phyloP scores from a whole-genome alignment of 2,329 filamentous ascomycete genomes.

The Hypoxylon sp. region DNA sequence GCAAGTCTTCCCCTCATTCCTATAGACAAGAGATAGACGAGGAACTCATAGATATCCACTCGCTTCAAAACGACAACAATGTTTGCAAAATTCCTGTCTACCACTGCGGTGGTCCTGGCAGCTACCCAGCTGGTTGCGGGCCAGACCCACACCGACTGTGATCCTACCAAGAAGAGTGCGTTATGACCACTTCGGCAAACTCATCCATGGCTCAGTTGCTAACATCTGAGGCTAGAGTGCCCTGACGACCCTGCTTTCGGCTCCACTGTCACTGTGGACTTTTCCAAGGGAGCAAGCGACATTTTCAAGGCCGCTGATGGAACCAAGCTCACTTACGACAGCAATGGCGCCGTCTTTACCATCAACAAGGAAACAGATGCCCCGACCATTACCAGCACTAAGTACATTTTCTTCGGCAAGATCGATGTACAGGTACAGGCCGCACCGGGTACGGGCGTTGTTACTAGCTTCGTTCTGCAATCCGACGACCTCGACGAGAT shows the following conservation, averaged over 20 bases:
- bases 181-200: constrained; percentile 4
- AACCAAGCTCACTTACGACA: constrained; percentile 64
- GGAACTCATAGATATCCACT: constrained; percentile 10
- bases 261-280: constrained; percentile 75
- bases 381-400: constrained; percentile 80
- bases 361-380: constrained; percentile 78
- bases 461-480: constrained; percentile 91
- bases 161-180: constrained; percentile 68
- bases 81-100: constrained; percentile 63
- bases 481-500: constrained; percentile 95
- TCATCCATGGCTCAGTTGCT: constrained; percentile 33
- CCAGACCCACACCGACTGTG: constrained; percentile 70
- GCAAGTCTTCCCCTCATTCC: constrained; percentile 12
- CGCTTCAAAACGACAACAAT: constrained; percentile 53
- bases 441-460: constrained; percentile 85
- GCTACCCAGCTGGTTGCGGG: constrained; percentile 65
- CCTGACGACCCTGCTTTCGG: constrained; percentile 83
- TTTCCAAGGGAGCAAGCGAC: constrained; percentile 78
- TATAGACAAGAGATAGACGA: constrained; percentile 22
- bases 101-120: constrained; percentile 64
- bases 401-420: constrained; percentile 98
- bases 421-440: constrained; percentile 85
- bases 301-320: constrained; percentile 64
- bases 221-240: constrained; percentile 66
- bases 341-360: constrained; percentile 69